These are phyloP conservation scores for Mycosarcoma mackinlayi DNA, from an alignment of 1,284 basidiomycete species.

Conservation along the genomic window DNA sequence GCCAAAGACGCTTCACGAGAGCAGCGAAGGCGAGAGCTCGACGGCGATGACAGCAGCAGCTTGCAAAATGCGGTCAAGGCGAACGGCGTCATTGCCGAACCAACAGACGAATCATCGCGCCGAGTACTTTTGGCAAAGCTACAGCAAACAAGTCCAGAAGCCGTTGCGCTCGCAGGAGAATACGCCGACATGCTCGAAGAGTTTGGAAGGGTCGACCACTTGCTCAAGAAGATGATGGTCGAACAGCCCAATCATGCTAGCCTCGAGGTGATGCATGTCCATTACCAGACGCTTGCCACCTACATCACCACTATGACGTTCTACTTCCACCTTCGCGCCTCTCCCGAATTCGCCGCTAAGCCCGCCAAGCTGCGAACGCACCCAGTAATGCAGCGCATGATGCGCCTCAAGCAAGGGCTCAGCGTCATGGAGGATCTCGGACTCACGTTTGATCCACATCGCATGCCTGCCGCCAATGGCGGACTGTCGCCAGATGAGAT, in stretches of 20 bases:
- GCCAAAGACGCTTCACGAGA: constrained; percentile 56
- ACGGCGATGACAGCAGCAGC: constrained; percentile 18
- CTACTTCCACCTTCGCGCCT: constrained; percentile 83
- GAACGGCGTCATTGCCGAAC: not conserved
- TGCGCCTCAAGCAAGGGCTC: constrained; percentile 86
- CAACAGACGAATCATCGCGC: constrained; percentile 16
- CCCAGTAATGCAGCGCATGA: constrained; percentile 82
- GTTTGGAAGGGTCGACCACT: constrained; percentile 73
- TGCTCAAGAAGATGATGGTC: constrained; percentile 74
- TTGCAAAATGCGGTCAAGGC: not conserved
- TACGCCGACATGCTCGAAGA: constrained; percentile 71
- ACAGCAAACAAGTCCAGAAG: constrained; percentile 83
- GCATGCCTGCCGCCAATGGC: constrained; percentile 15
- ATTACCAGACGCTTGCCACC: constrained; percentile 79
- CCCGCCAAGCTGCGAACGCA: constrained; percentile 53
- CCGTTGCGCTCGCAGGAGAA: constrained; percentile 72
- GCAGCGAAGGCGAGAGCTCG: constrained; percentile 54
- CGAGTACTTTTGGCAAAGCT: constrained; percentile 77
- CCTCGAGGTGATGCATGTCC: constrained; percentile 58
- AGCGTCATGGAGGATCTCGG: constrained; percentile 74
- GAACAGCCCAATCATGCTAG: constrained; percentile 72
- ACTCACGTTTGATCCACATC: constrained; percentile 48
- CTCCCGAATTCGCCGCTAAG: constrained; percentile 67
- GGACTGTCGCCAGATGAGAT: constrained; percentile 32
- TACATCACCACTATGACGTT: constrained; percentile 92